Evolutionary conservation across 306 rosid genomes (phyloP).

Genomic region (Trifolium subterraneum): DNA sequence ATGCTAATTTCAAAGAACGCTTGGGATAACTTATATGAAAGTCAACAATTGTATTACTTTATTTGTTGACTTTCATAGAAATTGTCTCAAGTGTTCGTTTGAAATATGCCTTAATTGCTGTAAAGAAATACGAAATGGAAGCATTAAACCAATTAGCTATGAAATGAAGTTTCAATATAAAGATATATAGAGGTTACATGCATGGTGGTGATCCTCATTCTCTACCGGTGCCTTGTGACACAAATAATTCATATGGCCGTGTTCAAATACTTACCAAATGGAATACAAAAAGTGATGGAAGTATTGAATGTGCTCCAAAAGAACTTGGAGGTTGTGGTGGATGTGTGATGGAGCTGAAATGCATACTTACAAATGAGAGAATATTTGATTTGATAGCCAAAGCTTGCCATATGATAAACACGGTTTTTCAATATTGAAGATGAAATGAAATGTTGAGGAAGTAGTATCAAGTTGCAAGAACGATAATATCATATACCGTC

Average conservation of each 20-base stretch:
- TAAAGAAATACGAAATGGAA: slow-evolving; percentile 60
- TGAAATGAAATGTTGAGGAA: slow-evolving; percentile 25
- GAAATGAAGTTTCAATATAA: slow-evolving; percentile 59
- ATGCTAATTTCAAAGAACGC: slow-evolving; percentile 73
- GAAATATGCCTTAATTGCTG: slow-evolving; percentile 78
- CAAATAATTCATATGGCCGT: slow-evolving; percentile 29
- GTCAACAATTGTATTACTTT: slow-evolving; percentile 76
- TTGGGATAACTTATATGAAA: slow-evolving; percentile 69
- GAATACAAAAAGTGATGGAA: slow-evolving; percentile 51
- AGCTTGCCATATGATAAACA: slow-evolving; percentile 47
- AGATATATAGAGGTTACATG: slow-evolving; percentile 68
- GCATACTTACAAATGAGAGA: slow-evolving; percentile 57
- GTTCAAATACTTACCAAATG: slow-evolving; percentile 44
- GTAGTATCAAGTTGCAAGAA: slow-evolving; percentile 36
- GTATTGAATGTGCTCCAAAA: slow-evolving; percentile 64
- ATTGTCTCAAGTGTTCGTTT: slow-evolving; percentile 66
- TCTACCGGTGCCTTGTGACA: slow-evolving; percentile 22
- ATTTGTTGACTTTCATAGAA: slow-evolving; percentile 68
- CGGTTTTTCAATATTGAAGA: not conserved
- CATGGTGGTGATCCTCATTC: slow-evolving; percentile 69
- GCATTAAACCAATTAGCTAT: slow-evolving; percentile 40
- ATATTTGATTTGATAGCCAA: slow-evolving; percentile 55
- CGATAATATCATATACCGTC: slow-evolving; percentile 61
- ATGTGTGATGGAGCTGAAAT: slow-evolving; percentile 55
- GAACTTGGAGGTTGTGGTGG: slow-evolving; percentile 69